A percentile compares a stretch with the other conserved stretches of the same genome.
These are phyloP conservation scores for Baudoinia panamericana DNA, from an alignment of 495 filamentous ascomycete species.

Conservation along the genomic window DNA sequence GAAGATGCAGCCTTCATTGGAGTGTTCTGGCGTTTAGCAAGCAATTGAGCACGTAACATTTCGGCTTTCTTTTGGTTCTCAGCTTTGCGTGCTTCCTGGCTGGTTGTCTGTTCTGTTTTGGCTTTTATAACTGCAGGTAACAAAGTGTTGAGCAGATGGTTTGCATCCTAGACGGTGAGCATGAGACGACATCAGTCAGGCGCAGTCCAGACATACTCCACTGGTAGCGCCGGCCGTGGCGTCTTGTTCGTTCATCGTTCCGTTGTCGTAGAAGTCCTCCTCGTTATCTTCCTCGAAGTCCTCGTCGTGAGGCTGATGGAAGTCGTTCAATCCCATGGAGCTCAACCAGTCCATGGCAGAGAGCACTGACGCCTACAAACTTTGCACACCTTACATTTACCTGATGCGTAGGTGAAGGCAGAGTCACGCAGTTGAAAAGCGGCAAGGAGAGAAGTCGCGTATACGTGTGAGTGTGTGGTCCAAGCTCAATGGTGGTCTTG, in stretches of 20 bases:
- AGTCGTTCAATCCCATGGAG: not conserved
- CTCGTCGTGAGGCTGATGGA: not conserved
- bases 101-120: not conserved
- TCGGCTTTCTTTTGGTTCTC: conserved; percentile 17
- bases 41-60: conserved; percentile 15
- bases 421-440: no score
- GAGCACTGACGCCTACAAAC: no score
- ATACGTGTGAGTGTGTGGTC: no score
- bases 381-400: no score
- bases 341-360: conserved; percentile 7
- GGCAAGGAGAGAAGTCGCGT: no score
- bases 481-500: no score
- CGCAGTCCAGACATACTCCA: no score
- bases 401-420: no score
- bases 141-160: conserved; percentile 2
- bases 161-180: not conserved
- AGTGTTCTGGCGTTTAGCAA: conserved; percentile 15
- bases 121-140: not conserved
- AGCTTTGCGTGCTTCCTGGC: conserved; percentile 4
- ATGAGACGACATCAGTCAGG: no score
- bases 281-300: not conserved
- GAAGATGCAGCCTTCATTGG: conserved; percentile 4
- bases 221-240: no score
- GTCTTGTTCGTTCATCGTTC: no score
- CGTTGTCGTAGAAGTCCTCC: conserved; percentile 6